Base-by-base conservation (phyloP, 768 basidiomycete species). In the Tremella fuciformis region DNA sequence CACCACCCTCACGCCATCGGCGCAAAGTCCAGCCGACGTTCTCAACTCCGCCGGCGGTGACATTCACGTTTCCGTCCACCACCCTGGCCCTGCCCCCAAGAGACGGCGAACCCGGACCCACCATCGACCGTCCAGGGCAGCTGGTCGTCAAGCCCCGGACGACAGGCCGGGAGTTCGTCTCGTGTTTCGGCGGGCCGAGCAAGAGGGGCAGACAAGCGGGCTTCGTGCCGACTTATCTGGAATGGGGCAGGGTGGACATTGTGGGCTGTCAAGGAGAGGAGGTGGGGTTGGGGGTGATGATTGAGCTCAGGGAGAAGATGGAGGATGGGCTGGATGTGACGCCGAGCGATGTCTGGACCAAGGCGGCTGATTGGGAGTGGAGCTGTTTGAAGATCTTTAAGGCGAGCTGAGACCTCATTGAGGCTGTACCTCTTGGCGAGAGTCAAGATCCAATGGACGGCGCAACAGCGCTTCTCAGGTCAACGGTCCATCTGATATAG, bases 181-280 rank as follows among this genome's bases (percentile, higher is more conserved):
- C 76, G 24, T 74, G 76, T 46, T 73, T 96, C 46, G 91, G 91
- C 9, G 93, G 97, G 76, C 93, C 93, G 7, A 84, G 84, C 69
- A 82, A 89, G 60, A 98, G 96, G 74, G 93, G 93, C 7, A 91
- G 93, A 1, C 80, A 86, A 84, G 21, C 85, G 1, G 88, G 88
- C 39, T 89, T 87, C 29, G 88, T 94, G 65, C 86, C 86, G 25
- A 90, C 94, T 64, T 96, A 91, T 89, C 88, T 91, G 64, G 91
- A 96, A 76, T 96, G 91, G 92, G 81, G 84, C 24, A 82, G 79
- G 65, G 83, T 86, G 60, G 89, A 89, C 1, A 72, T 91, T n/a
- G 1, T 18, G 40, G 34, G 7, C 2, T 9, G 19, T 29, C 21
- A 49, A 25, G 52, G 64, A 46, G 55, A 39, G 19, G 50, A 22